Evolutionary conservation across 306 rosid genomes (phyloP).

Genomic region (Vigna reflexopilosa): DNA sequence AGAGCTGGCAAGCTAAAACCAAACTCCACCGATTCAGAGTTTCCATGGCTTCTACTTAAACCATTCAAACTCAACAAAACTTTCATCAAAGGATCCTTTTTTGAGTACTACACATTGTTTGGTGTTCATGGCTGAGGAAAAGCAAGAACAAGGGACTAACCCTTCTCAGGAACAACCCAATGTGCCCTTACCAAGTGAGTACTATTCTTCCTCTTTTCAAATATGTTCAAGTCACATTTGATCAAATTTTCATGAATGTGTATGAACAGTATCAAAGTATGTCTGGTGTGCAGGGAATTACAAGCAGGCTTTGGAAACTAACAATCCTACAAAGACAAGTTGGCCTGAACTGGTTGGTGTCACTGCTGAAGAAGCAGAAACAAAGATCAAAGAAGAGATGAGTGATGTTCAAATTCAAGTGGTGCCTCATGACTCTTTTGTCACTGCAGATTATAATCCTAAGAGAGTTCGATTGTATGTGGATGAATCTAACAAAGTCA

Average conservation of each 20-base stretch:
- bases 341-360: constrained; percentile 57
- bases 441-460: constrained; percentile 45
- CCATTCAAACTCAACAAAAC: neutral
- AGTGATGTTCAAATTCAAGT: constrained; percentile 46
- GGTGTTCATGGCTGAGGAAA: constrained; percentile 48
- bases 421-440: constrained; percentile 35
- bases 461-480: constrained; percentile 54
- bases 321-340: constrained; percentile 38
- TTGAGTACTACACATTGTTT: neutral
- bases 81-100: neutral
- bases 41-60: neutral
- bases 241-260: too few species aligned
- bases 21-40: neutral
- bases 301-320: constrained; percentile 26
- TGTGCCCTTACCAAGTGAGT: constrained; percentile 51
- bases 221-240: neutral
- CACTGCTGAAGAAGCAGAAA: constrained; percentile 52
- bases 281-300: constrained; percentile 33
- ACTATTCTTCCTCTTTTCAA: neutral
- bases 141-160: constrained; percentile 42
- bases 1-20: neutral
- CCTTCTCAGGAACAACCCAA: constrained; percentile 26
- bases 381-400: constrained; percentile 51
- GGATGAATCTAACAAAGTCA: constrained; percentile 46
- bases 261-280: neutral